phyloP scores from a whole-genome alignment of 352 stramenopile genomes.

The Globisporangium perplexum region DNA sequence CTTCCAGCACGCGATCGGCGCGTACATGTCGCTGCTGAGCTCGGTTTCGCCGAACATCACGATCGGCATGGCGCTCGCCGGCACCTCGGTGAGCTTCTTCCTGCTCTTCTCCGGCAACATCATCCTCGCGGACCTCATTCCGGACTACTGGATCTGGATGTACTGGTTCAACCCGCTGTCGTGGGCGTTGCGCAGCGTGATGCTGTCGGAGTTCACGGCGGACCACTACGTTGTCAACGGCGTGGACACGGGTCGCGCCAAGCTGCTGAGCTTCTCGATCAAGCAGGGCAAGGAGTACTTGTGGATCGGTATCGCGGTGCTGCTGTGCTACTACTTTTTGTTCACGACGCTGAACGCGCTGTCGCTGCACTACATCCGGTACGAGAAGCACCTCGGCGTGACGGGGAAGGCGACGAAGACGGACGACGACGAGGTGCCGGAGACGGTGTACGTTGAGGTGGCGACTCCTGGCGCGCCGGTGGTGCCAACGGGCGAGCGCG shows the following conservation, averaged over 20 bases:
- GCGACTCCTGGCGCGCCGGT: conserved; percentile 1
- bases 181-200: conserved; percentile 26
- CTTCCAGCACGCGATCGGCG: conserved; percentile 44
- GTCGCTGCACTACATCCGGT: conserved; percentile 34
- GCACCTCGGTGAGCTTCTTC: conserved; percentile 31
- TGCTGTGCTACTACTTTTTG: conserved; percentile 33
- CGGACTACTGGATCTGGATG: conserved; percentile 38
- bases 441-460: background rate
- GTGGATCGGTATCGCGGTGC: conserved; percentile 29
- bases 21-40: conserved; percentile 30
- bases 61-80: conserved; percentile 20
- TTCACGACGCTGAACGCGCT: conserved; percentile 34
- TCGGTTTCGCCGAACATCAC: conserved; percentile 29
- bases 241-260: background rate
- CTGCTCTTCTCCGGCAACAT: conserved; percentile 42
- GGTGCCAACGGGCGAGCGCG: background rate
- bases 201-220: conserved; percentile 30
- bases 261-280: conserved; percentile 10
- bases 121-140: conserved; percentile 31
- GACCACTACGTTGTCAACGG: conserved; percentile 8
- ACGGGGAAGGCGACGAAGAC: background rate
- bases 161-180: conserved; percentile 42
- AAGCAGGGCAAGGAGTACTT: conserved; percentile 19
- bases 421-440: background rate
- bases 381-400: conserved; percentile 15